phyloP scores from a whole-genome alignment of 2,329 filamentous ascomycete species.

The Aspergillus aculeatinus region DNA sequence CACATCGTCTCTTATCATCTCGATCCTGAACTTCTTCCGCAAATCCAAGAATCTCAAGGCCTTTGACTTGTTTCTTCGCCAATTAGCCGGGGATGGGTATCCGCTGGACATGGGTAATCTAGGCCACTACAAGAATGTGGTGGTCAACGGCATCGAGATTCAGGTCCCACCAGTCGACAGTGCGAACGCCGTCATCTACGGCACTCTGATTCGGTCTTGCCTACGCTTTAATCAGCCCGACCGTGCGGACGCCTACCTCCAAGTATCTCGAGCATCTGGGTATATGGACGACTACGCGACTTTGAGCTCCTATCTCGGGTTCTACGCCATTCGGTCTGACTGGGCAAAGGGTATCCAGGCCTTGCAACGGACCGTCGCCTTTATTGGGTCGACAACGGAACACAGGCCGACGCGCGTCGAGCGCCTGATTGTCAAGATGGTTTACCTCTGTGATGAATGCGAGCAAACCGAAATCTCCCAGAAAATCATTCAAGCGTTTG shows the following conservation, averaged over 20 bases:
- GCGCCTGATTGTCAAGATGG: slow-evolving; percentile 40
- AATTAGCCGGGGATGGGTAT: slow-evolving; percentile 36
- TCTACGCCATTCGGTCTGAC: slow-evolving; percentile 36
- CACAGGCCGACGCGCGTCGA: slow-evolving; percentile 29
- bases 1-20: slow-evolving; percentile 36
- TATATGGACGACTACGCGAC: slow-evolving; percentile 39
- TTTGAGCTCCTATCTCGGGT: slow-evolving; percentile 40
- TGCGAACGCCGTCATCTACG: slow-evolving; percentile 35
- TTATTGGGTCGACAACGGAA: slow-evolving; percentile 36
- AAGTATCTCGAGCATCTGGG: slow-evolving; percentile 34
- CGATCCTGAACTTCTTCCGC: slow-evolving; percentile 39
- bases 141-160: slow-evolving; percentile 39
- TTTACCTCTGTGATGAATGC: slow-evolving; percentile 40
- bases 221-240: slow-evolving; percentile 44
- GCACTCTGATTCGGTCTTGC: slow-evolving; percentile 37
- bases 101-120: slow-evolving; percentile 34
- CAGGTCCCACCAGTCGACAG: slow-evolving; percentile 36
- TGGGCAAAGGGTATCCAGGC: slow-evolving; percentile 37
- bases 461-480: slow-evolving; percentile 29
- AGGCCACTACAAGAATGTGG: slow-evolving; percentile 25
- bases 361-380: slow-evolving; percentile 36
- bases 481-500: slow-evolving; percentile 36
- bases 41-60: slow-evolving; percentile 42
- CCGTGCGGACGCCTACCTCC: slow-evolving; percentile 42
- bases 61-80: slow-evolving; percentile 42